Evolutionary conservation across 75 land plant genomes (phyloP), one percentile per base, ranked within the genome.

Genomic region (Cunninghamia lanceolata): DNA sequence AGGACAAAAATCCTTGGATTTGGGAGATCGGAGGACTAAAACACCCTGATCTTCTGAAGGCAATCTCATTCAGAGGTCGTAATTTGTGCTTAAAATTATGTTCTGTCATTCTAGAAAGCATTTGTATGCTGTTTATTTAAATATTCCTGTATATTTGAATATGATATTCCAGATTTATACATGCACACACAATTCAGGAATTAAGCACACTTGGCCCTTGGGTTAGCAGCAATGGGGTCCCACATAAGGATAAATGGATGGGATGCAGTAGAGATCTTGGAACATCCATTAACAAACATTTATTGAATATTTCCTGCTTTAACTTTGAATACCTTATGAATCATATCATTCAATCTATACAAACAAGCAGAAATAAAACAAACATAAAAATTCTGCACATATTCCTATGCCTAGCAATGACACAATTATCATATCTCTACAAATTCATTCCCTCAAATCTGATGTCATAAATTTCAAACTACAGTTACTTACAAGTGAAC

Each of bases 401-500:
- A 70, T 70, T 70, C 11, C 19, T 35, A 70, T 21, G 25, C 34
- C 11, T 21, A 3, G 11, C 74, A 32, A 70, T 70, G 25, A 70
- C 66, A 59, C 25, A 59, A 59, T 4, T 59, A 19, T 21, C 7
- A 21, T 59, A 17, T 59, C 17, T 53, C 21, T 19, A 53, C 19
- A 14, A 53, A 17, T 53, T 15, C 15, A 1, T 53, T 15, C 21
- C 56, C 56, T 53, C 19, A 15, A 16, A 56, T 13, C 35, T 9
- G 74, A 9, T 70, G 13, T 28, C 74, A 30, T 2, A 28, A 70
- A 70, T 30, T n/a, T 70, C 0, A n/a, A 9, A 73, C 16, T 34
- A 21, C 45, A 82, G 42, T 32, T 53, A 91, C 96, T 82, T 88
- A 97, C 99, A 59, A 94, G 90, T 9, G 97, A 93, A 88, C 97